Evolutionary conservation across 768 basidiomycete species (phyloP).

Genomic region (Austroboletus festivus): DNA sequence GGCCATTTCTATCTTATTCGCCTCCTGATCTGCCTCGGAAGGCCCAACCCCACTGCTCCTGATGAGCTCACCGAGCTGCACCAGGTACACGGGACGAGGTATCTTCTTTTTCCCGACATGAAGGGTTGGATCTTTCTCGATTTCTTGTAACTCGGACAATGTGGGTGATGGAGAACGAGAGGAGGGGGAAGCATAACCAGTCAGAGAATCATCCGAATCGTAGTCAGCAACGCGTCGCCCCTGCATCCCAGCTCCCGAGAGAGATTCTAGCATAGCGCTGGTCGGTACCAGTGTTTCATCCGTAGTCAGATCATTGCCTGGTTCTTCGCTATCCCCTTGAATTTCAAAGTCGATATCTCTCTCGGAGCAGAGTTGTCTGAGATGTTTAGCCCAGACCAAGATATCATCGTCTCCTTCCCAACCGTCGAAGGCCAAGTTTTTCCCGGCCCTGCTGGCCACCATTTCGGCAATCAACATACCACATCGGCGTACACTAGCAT

Average conservation of each 20-base stretch:
- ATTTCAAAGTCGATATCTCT: slow-evolving; percentile 51
- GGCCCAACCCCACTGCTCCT: slow-evolving; percentile 50
- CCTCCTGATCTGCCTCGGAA: slow-evolving; percentile 60
- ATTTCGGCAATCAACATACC: slow-evolving; percentile 93
- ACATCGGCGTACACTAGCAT: slow-evolving; percentile 72
- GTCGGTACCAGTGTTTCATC: too few species aligned
- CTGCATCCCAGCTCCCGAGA: not conserved
- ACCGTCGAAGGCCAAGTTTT: slow-evolving; percentile 71
- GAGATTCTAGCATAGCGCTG: not conserved
- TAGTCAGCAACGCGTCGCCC: slow-evolving; percentile 34
- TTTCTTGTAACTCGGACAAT: slow-evolving; percentile 74
- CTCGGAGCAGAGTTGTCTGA: slow-evolving; percentile 51
- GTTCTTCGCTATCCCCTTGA: slow-evolving; percentile 6
- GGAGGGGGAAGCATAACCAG: slow-evolving; percentile 69
- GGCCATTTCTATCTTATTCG: slow-evolving; percentile 77
- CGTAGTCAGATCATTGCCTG: slow-evolving; percentile 13
- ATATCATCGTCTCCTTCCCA: slow-evolving; percentile 80
- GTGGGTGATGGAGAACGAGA: slow-evolving; percentile 81
- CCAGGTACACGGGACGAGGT: slow-evolving; percentile 84
- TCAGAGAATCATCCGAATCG: slow-evolving; percentile 81
- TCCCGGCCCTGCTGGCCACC: slow-evolving; percentile 58
- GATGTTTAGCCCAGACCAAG: slow-evolving; percentile 57
- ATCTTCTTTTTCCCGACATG: slow-evolving; percentile 67
- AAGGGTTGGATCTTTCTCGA: slow-evolving; percentile 82
- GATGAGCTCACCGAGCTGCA: slow-evolving; percentile 78